These are phyloP conservation scores for Prunus davidiana DNA, from an alignment of 306 rosid genomes.

Conservation along the genomic window DNA sequence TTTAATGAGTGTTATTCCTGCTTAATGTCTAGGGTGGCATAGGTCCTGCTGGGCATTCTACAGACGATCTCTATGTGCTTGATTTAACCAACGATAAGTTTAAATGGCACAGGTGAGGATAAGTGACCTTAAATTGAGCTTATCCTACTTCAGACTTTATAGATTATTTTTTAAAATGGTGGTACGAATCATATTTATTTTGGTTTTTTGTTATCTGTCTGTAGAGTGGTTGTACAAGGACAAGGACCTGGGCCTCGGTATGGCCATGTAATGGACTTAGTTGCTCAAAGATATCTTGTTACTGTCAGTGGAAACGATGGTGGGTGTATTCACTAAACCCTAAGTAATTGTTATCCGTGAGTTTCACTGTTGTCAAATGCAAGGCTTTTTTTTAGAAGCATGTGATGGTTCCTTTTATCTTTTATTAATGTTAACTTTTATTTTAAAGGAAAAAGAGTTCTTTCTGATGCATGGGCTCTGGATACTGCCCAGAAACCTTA, in stretches of 20 bases:
- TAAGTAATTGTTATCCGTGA: background rate
- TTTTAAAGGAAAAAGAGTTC: slow-evolving; percentile 76
- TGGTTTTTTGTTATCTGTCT: slow-evolving; percentile 20
- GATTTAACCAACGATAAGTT: slow-evolving; percentile 86
- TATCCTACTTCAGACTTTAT: slow-evolving; percentile 22
- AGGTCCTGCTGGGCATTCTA: slow-evolving; percentile 99
- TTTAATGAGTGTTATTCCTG: slow-evolving; percentile 27
- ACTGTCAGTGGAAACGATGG: slow-evolving; percentile 96
- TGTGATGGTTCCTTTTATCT: slow-evolving; percentile 7
- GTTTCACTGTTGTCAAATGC: background rate
- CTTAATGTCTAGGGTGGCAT: slow-evolving; percentile 83
- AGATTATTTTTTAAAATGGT: slow-evolving; percentile 6
- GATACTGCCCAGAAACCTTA: slow-evolving; percentile 99
- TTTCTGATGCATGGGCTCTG: slow-evolving; percentile 91
- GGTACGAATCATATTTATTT: slow-evolving; percentile 2
- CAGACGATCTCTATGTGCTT: slow-evolving; percentile 89
- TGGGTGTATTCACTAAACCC: slow-evolving; percentile 40
- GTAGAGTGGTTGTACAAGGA: slow-evolving; percentile 96
- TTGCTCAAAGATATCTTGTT: slow-evolving; percentile 98
- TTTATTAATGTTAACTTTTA: background rate
- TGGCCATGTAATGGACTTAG: slow-evolving; percentile 99
- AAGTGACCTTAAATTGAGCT: slow-evolving; percentile 1
- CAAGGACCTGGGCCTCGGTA: slow-evolving; percentile 99
- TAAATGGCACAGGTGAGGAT: slow-evolving; percentile 95
- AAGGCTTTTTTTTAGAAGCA: background rate